These are phyloP conservation scores for Capsicum chinense DNA, from an alignment of 257 asterid species.

Conservation along the genomic window DNA sequence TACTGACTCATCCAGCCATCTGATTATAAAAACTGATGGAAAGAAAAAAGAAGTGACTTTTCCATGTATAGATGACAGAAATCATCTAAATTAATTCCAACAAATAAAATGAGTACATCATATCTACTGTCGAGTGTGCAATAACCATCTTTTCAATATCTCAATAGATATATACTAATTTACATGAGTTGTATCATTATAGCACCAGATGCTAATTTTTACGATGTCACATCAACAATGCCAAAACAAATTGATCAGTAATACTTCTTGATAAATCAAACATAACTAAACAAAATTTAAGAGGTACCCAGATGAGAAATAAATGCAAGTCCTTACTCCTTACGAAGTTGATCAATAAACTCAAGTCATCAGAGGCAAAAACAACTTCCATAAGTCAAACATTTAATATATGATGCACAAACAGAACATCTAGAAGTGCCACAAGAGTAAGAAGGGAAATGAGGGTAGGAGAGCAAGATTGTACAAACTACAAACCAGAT, in stretches of 20 bases:
- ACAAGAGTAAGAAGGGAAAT: conserved; percentile 2
- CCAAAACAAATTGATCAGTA: background rate
- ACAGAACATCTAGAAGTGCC: conserved; percentile 13
- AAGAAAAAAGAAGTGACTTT: background rate
- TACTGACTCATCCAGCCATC: conserved; percentile 7
- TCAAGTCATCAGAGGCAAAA: background rate
- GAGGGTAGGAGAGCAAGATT: conserved; percentile 22
- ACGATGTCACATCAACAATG: conserved; percentile 1
- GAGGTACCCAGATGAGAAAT: conserved; percentile 18
- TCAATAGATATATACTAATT: too few relatives aligned
- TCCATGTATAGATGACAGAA: conserved; percentile 16
- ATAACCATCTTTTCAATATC: too few relatives aligned
- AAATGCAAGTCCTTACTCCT: background rate
- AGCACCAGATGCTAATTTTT: background rate
- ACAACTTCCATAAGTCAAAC: conserved; percentile 21
- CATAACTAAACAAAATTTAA: conserved; percentile 1
- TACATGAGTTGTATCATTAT: too few relatives aligned
- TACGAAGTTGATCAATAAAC: background rate
- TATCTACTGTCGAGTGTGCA: background rate
- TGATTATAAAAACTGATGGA: background rate
- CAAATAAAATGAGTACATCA: conserved; percentile 18
- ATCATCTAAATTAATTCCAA: conserved; percentile 18
- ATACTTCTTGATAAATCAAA: conserved; percentile 7
- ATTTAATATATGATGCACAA: background rate
- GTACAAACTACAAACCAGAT: conserved; percentile 79